Conservation (phyloP, 768 basidiomycete species). For the Boletellus sp. region DNA sequence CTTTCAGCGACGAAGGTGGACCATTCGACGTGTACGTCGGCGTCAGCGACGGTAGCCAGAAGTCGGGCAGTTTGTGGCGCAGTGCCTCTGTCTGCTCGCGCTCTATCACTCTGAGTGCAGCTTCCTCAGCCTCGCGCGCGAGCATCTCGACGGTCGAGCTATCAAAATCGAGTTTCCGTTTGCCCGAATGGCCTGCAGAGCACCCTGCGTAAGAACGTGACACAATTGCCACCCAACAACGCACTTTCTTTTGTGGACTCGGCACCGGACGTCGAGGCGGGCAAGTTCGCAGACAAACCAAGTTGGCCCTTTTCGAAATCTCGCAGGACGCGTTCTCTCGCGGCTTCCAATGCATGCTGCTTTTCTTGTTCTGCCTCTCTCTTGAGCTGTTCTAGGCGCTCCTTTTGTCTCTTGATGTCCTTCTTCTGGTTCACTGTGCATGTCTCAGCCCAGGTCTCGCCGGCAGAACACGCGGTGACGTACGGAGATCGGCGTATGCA, state of each 20-base stretch:
- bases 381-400: conserved; percentile 66
- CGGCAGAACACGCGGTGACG: conserved; percentile 23
- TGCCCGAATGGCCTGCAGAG: conserved; percentile 52
- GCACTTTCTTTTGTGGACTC: conserved; percentile 35
- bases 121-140: conserved; percentile 81
- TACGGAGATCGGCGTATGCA: conserved; percentile 78
- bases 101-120: conserved; percentile 78
- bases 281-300: conserved; percentile 50
- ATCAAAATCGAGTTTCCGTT: conserved; percentile 87
- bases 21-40: conserved; percentile 70
- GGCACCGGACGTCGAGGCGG: conserved; percentile 37
- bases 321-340: conserved; percentile 80
- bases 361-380: conserved; percentile 81
- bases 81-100: conserved; percentile 81
- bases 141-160: conserved; percentile 64
- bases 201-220: neutral
- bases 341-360: conserved; percentile 60
- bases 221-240: conserved; percentile 7
- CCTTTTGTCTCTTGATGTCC: conserved; percentile 89
- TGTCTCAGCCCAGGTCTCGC: conserved; percentile 9
- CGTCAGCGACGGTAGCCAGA: conserved; percentile 93
- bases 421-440: conserved; percentile 79
- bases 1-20: conserved; percentile 61
- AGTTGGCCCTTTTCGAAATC: conserved; percentile 91
- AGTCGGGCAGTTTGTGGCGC: conserved; percentile 89